Evolutionary conservation across 2,329 filamentous ascomycete species (phyloP).

Genomic region (Neopestalotiopsis clavispora): DNA sequence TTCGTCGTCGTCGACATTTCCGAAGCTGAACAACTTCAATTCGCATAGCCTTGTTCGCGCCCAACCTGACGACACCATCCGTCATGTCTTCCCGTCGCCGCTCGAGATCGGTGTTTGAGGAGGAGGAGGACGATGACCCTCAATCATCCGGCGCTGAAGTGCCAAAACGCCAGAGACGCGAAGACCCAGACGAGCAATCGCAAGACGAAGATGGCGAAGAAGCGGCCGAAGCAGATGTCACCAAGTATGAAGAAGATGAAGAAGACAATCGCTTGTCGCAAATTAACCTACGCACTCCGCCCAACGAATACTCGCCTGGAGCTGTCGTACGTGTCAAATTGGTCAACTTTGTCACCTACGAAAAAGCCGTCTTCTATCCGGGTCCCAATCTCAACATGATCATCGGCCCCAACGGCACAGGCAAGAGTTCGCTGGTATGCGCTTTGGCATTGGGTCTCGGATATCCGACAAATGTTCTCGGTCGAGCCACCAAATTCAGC

Average conservation of each 20-base stretch:
- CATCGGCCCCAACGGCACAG: constrained; percentile 97
- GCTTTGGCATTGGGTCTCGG: constrained; percentile 94
- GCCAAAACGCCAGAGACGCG: constrained; percentile 26
- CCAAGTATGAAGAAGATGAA: constrained; percentile 9
- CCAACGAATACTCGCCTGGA: constrained; percentile 66
- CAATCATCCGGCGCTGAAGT: constrained; percentile 29
- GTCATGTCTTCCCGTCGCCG: constrained; percentile 45
- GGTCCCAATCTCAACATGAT: constrained; percentile 97
- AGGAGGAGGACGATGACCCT: constrained; percentile 42
- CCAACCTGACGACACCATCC: not conserved
- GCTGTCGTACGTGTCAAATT: constrained; percentile 88
- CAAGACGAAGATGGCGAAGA: constrained; percentile 20
- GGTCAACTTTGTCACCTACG: constrained; percentile 93
- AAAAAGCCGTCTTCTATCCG: constrained; percentile 85
- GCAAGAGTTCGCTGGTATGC: constrained; percentile 96
- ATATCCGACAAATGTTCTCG: constrained; percentile 80
- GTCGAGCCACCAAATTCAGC: constrained; percentile 80
- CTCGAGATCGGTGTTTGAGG: constrained; percentile 47
- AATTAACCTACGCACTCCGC: not conserved
- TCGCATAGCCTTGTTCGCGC: not conserved
- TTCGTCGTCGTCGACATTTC: not conserved
- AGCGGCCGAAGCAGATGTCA: not conserved
- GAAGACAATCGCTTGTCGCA: not conserved
- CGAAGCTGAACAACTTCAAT: not conserved
- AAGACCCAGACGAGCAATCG: constrained; percentile 38